phyloP scores from a whole-genome alignment of 164 flowering plant species.

The Sextonia rubra region DNA sequence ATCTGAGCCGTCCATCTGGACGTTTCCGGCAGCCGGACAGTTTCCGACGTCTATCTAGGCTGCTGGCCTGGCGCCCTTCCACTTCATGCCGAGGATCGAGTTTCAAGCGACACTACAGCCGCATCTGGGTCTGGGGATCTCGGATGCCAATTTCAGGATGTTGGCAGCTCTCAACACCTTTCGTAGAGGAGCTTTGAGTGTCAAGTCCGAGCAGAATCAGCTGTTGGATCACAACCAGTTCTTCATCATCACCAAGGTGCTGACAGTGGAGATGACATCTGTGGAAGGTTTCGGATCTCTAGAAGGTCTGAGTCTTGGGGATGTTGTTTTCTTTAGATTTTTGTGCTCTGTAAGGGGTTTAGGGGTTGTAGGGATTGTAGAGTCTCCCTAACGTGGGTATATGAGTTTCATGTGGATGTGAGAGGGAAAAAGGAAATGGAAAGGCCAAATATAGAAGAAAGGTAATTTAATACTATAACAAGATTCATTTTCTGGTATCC shows the following conservation, averaged over 20 bases:
- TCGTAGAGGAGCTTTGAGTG: constrained; percentile 37
- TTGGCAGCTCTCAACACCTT: constrained; percentile 63
- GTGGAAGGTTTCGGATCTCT: too few species aligned
- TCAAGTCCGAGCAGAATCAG: constrained; percentile 45
- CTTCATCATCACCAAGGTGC: constrained; percentile 35
- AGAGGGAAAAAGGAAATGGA: too few species aligned
- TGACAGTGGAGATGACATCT: constrained; percentile 61
- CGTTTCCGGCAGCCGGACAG: constrained; percentile 35
- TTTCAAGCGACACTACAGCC: constrained; percentile 21
- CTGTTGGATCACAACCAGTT: constrained; percentile 24
- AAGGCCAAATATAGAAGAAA: too few species aligned
- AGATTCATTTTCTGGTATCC: too few species aligned
- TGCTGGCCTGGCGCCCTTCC: constrained; percentile 37
- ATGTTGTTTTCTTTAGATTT: too few species aligned
- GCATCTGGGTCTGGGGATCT: constrained; percentile 53
- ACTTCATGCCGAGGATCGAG: constrained; percentile 33
- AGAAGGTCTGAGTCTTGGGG: too few species aligned
- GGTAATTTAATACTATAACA: too few species aligned
- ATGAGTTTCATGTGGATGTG: too few species aligned
- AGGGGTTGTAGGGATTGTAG: too few species aligned
- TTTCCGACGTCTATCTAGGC: constrained; percentile 15
- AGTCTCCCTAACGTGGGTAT: too few species aligned
- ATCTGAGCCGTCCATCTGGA: constrained; percentile 55
- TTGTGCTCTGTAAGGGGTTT: too few species aligned
- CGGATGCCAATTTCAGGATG: constrained; percentile 74